Base-by-base conservation (phyloP, 2,329 filamentous ascomycete species). In the Alternaria infectoria region DNA sequence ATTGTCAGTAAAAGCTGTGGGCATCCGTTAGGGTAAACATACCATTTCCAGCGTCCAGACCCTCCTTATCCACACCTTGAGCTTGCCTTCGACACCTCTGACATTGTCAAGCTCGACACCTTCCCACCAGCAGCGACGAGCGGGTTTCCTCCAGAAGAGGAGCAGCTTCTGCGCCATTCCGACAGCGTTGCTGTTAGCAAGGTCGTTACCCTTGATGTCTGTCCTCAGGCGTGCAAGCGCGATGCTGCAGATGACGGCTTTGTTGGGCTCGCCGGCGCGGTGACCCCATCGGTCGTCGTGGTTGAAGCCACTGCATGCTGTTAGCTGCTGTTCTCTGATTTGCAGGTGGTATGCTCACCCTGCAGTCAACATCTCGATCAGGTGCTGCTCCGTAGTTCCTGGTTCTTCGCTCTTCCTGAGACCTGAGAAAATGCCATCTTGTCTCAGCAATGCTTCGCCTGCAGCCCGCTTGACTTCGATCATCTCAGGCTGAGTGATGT, bases 41-140 rank as follows among this genome's bases (percentile, higher is more conserved):
- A 90, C 88, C 88, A 99, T 99, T 85, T 99, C 96, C 62, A 99
- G 86, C 63, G 96, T 99, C 96, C 96, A 99, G 63, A 99, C 96
- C 74, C 96, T 88, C 76, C 96, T 87, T 79, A 99, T 98, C 96
- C 96, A 99, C 62, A 99, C 93, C 83, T 99, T 99, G 71, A 99
- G 86, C 79, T 90, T 93, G 56, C 94, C 95, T 55, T 97, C 89
- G 8, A 98, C 91, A 13, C 96, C 96, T 54, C 96, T 93, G 12
- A 99, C 92, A 69, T 92, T 86, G 17, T 96, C 89, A 47, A 99
- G 85, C 79, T 98, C 94, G 40, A 99, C 91, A 23, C 96, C 96
- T 80, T 99, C 96, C 96, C 96, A 99, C 96, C 96, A 99, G 85
- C 96, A 99, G 79, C 96, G 88, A 65, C 96, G 86, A 13, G 96